Base-by-base conservation (phyloP, 2,329 filamentous ascomycete genomes). In the Calonectria hongkongensis region DNA sequence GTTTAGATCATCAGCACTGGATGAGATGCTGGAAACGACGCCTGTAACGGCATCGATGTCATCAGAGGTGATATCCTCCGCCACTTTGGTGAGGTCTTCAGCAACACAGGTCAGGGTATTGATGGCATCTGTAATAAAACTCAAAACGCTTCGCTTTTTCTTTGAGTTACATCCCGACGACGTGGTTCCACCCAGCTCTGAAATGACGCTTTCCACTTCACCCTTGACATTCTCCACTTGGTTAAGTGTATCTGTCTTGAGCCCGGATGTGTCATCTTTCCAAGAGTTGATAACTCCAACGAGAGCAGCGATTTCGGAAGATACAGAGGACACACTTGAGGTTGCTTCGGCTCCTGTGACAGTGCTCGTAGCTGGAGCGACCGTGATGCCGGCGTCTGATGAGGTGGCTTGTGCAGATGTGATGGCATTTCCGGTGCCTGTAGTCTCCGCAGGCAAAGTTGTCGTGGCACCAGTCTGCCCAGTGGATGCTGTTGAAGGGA, bases 251-350 rank as follows among this genome's bases (percentile, higher is more conserved):
- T 75, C 62, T n/a, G 71, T 73, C 28, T 71, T 73, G 41, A 77
- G 75, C 28, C 30, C 45, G n/a, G 70, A 56, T 0, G 72, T 65
- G 10, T 76, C 56, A 1, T 43, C 51, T 28, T 73, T 73, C 75
- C 75, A 76, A 6, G 67, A 65, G 54, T 76, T 72, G 48, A 76
- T 76, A 28, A 76, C 45, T 9, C 74, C 74, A 13, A 76, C 60
- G 9, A 76, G 62, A 33, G 54, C 73, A 0, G 64, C 21, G 36
- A 76, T 69, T n/a, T 76, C 72, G 1, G 72, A 68, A 2, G 74
- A 76, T 2, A 73, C 70, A 5, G 75, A 76, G 1, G 75, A 76
- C 10, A 73, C 70, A 18, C 65, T 71, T 2, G 75, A 66, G 10
- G 72, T 73, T 25, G 72, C 75, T 25, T 66, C 69, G 36, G 75